Percentiles rank a stretch among this genome's conserved stretches.
These are phyloP conservation scores for Magnaporthales sp. DNA, from an alignment of 2,329 filamentous ascomycete genomes.

Conservation along the genomic window DNA sequence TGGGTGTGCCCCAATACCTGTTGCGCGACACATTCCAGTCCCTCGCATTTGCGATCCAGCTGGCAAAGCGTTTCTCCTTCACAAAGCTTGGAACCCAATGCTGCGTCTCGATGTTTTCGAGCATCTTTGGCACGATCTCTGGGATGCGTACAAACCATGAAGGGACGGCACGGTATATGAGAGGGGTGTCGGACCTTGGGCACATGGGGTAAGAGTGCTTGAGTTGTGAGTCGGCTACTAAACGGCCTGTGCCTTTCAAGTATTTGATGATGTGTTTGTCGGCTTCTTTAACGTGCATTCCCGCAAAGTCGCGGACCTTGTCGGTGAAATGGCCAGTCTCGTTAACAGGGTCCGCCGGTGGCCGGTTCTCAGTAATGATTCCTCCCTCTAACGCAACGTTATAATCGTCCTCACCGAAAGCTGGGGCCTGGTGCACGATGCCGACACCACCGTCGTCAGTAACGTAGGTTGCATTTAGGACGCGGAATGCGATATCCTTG, in stretches of 20 bases:
- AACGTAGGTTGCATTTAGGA: constrained; percentile 78
- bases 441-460: constrained; percentile 86
- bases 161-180: constrained; percentile 87
- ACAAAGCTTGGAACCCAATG: constrained; percentile 90
- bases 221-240: constrained; percentile 80
- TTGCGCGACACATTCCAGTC: constrained; percentile 96
- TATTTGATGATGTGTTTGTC: constrained; percentile 91
- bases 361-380: constrained; percentile 65
- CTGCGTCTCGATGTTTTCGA: constrained; percentile 81
- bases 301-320: constrained; percentile 71
- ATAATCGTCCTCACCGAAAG: constrained; percentile 96
- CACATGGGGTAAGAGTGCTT: constrained; percentile 92
- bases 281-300: constrained; percentile 83
- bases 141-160: constrained; percentile 93
- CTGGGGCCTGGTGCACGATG: constrained; percentile 87
- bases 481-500: constrained; percentile 73
- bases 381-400: constrained; percentile 68
- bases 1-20: constrained; percentile 90
- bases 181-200: constrained; percentile 85
- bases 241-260: constrained; percentile 64
- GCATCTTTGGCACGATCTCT: constrained; percentile 75
- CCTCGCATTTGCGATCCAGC: constrained; percentile 82
- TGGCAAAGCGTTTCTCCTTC: constrained; percentile 83
- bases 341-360: constrained; percentile 87
- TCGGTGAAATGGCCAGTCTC: constrained; percentile 71